These are phyloP conservation scores for Oxytropis ochrocephala DNA, from an alignment of 306 rosid species.

Conservation along the genomic window DNA sequence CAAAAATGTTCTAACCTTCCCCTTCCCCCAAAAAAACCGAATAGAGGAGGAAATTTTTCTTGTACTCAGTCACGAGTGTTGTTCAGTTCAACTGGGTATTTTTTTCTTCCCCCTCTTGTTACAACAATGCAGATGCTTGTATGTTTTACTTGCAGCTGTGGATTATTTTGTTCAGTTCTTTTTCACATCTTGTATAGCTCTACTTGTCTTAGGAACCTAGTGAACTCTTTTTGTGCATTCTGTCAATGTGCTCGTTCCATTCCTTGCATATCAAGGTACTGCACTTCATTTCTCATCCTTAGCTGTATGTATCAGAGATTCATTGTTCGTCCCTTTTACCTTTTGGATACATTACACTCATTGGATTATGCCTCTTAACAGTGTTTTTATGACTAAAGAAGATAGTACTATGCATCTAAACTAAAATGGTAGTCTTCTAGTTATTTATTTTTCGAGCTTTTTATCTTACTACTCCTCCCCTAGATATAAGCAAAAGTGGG, in stretches of 20 bases:
- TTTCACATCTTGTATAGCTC: slow-evolving; percentile 18
- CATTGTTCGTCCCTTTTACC: not conserved
- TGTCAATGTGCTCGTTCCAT: slow-evolving; percentile 3
- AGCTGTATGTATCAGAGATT: not conserved
- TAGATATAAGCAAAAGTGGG: too few relatives aligned
- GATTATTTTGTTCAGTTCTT: slow-evolving; percentile 8
- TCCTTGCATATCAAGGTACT: not conserved
- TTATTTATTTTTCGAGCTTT: not conserved
- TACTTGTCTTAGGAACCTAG: slow-evolving; percentile 15
- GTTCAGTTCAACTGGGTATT: slow-evolving; percentile 19
- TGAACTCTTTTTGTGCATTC: slow-evolving; percentile 4
- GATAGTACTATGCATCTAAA: not conserved
- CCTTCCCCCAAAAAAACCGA: not conserved
- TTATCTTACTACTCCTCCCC: not conserved
- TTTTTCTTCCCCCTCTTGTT: not conserved
- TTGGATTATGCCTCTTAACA: not conserved
- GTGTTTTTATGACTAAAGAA: not conserved
- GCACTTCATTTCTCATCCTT: not conserved
- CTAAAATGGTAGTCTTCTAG: not conserved
- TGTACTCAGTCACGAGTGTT: slow-evolving; percentile 11
- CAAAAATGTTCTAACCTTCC: slow-evolving; percentile 12
- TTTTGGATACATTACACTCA: not conserved
- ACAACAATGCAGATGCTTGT: slow-evolving; percentile 13
- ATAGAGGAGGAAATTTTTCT: slow-evolving; percentile 7
- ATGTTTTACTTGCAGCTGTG: slow-evolving; percentile 15